A percentile compares a stretch with the other conserved stretches of the same genome.
phyloP scores from a whole-genome alignment of 192 early-diverging fungal species.

The Mortierella antarctica region DNA sequence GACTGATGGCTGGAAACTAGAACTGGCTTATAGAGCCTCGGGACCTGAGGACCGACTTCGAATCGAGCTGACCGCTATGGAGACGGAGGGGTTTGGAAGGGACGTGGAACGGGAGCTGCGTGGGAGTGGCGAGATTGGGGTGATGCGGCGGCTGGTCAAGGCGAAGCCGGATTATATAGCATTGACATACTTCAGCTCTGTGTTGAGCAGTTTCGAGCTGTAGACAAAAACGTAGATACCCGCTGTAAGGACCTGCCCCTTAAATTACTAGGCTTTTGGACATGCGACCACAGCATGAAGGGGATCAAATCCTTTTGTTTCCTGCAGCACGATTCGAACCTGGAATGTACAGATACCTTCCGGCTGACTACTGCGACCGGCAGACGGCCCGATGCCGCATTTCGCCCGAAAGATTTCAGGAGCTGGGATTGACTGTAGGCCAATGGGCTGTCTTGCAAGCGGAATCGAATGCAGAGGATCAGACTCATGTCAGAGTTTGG shows the following conservation, averaged over 20 bases:
- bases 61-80: conserved; percentile 64
- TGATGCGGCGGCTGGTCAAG: conserved; percentile 40
- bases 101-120: conserved; percentile 37
- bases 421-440: conserved; percentile 20
- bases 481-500: conserved; percentile 35
- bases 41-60: conserved; percentile 46
- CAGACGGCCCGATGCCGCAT: conserved; percentile 44
- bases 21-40: conserved; percentile 51
- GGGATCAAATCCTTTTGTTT: no score
- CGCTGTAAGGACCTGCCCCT: no score
- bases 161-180: conserved; percentile 15
- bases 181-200: conserved; percentile 33
- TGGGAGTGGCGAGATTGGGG: conserved; percentile 44
- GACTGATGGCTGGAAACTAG: conserved; percentile 58
- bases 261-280: no score
- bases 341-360: conserved; percentile 22
- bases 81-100: conserved; percentile 59
- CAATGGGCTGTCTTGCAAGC: conserved; percentile 39
- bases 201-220: conserved; percentile 23
- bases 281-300: no score
- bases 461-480: not conserved
- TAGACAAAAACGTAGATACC: no score
- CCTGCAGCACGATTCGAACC: no score
- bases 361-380: conserved; percentile 44
- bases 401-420: conserved; percentile 25